Evolutionary conservation across 768 basidiomycete genomes (phyloP).

Genomic region (Rhodotorula babjevae): DNA sequence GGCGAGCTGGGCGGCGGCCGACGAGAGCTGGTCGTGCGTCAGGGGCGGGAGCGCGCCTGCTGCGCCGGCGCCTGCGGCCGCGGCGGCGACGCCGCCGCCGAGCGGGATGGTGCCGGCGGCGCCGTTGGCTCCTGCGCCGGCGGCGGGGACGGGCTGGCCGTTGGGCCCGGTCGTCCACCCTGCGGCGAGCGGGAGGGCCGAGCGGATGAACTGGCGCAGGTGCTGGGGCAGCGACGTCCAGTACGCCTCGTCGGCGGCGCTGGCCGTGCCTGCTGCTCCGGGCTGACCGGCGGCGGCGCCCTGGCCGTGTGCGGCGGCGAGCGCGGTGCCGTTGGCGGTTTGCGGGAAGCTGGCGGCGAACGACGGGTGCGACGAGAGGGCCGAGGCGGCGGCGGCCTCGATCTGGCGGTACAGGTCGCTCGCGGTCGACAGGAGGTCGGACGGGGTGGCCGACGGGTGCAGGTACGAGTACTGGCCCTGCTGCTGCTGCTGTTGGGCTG

Average conservation of each 20-base stretch:
- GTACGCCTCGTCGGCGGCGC: constrained; percentile 58
- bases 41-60: constrained; percentile 37
- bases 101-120: background rate
- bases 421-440: constrained; percentile 60
- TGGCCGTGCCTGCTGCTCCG: background rate
- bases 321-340: background rate
- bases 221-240: constrained; percentile 67
- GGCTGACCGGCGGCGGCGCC: background rate
- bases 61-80: constrained; percentile 1
- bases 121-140: background rate
- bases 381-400: constrained; percentile 50
- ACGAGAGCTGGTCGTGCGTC: constrained; percentile 43
- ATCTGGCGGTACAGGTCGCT: constrained; percentile 62
- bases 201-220: constrained; percentile 64
- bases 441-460: constrained; percentile 50
- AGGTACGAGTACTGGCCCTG: constrained; percentile 11
- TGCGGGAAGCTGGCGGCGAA: constrained; percentile 37
- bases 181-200: constrained; percentile 50
- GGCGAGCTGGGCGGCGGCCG: constrained; percentile 43
- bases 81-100: background rate
- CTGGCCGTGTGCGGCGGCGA: background rate
- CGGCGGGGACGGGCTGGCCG: constrained; percentile 26
- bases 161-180: constrained; percentile 34
- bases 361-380: constrained; percentile 41
- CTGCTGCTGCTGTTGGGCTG: background rate